phyloP scores from a whole-genome alignment of 345 rosid genomes.

The Acer campestre region DNA sequence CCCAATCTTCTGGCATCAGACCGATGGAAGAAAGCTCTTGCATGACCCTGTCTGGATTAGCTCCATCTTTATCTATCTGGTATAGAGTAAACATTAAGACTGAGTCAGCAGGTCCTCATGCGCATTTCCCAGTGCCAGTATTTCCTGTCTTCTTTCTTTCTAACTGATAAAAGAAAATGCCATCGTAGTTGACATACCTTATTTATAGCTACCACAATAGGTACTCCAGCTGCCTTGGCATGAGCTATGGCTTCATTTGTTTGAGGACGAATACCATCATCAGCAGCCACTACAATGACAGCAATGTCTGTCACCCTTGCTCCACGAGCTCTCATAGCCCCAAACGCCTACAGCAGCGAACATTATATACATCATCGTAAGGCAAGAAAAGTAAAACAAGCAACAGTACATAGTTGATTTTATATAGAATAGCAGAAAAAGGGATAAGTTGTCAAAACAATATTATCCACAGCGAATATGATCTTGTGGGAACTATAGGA shows the following conservation, averaged over 20 bases:
- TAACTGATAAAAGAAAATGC: slow-evolving; percentile 11
- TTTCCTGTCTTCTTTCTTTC: slow-evolving; percentile 16
- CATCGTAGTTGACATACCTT: slow-evolving; percentile 52
- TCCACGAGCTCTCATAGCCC: slow-evolving; percentile 99
- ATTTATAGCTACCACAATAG: slow-evolving; percentile 86
- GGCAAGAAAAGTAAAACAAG: slow-evolving; percentile 18
- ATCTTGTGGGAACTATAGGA: background rate
- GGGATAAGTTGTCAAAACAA: background rate
- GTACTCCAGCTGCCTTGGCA: slow-evolving; percentile 97
- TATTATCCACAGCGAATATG: slow-evolving; percentile 11
- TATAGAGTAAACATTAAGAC: slow-evolving; percentile 22
- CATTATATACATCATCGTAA: slow-evolving; percentile 34
- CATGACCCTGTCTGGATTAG: slow-evolving; percentile 95
- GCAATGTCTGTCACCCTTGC: slow-evolving; percentile 97
- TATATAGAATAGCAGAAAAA: slow-evolving; percentile 4
- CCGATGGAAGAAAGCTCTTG: slow-evolving; percentile 97
- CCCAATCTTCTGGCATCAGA: slow-evolving; percentile 99
- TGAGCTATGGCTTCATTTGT: slow-evolving; percentile 98
- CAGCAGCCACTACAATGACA: slow-evolving; percentile 96
- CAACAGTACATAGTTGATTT: slow-evolving; percentile 21
- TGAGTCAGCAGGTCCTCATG: slow-evolving; percentile 14
- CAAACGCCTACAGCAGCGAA: slow-evolving; percentile 79
- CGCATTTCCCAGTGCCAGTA: slow-evolving; percentile 17
- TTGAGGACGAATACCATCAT: slow-evolving; percentile 98
- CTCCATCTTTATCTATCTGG: slow-evolving; percentile 98